phyloP scores from a whole-genome alignment of 768 basidiomycete genomes.

The Mycena leptocephala region DNA sequence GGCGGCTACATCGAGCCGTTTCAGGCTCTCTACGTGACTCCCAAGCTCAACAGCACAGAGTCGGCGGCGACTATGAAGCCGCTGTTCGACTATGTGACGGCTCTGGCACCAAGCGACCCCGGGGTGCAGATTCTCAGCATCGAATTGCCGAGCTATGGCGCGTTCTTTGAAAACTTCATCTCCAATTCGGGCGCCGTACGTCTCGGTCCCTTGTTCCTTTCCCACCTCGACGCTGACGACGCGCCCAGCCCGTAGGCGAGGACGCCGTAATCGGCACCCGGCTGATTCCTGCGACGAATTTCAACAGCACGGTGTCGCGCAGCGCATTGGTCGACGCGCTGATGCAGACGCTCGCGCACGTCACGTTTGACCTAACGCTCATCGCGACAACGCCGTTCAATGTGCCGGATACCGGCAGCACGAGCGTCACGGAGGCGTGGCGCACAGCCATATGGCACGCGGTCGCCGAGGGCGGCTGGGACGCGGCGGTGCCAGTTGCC shows the following conservation, averaged over 20 bases:
- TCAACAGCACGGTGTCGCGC: constrained; percentile 33
- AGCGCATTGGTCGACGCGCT: constrained; percentile 39
- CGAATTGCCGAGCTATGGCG: constrained; percentile 44
- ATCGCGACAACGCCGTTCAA: constrained; percentile 41
- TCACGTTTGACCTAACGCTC: constrained; percentile 36
- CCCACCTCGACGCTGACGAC: background rate
- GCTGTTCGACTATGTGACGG: constrained; percentile 36
- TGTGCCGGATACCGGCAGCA: constrained; percentile 40
- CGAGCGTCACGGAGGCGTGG: constrained; percentile 47
- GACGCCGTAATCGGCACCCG: constrained; percentile 44
- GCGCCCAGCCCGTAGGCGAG: constrained; percentile 40
- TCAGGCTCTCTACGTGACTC: constrained; percentile 49
- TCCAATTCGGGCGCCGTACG: constrained; percentile 43
- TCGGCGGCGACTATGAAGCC: constrained; percentile 48
- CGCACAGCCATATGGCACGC: constrained; percentile 46
- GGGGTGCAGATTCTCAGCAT: constrained; percentile 36
- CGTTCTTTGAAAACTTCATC: constrained; percentile 44
- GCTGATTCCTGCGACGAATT: constrained; percentile 44
- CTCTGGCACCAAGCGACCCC: constrained; percentile 27
- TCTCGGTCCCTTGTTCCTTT: background rate
- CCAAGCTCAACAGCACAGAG: constrained; percentile 43
- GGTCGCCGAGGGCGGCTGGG: constrained; percentile 43
- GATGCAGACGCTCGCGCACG: constrained; percentile 33
- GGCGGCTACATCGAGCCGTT: constrained; percentile 49
- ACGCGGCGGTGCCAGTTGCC: constrained; percentile 40